phyloP scores from a whole-genome alignment of 352 stramenopile genomes.

The Globisporangium canariense region DNA sequence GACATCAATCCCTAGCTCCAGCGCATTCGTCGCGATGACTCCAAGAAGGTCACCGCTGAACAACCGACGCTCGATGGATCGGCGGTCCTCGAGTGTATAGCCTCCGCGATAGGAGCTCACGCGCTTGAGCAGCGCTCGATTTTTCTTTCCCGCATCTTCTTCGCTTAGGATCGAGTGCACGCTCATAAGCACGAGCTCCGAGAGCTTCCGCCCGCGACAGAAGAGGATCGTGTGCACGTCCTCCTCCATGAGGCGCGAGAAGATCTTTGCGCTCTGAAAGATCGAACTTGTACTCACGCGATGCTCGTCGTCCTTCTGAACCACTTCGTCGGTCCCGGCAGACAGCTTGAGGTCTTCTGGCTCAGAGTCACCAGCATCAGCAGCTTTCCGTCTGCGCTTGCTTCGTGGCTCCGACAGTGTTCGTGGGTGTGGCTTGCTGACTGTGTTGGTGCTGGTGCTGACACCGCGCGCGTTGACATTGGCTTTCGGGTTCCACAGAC shows the following conservation, averaged over 20 bases:
- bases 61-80: conserved; percentile 93
- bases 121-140: conserved; percentile 42
- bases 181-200: conserved; percentile 90
- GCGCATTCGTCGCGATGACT: conserved; percentile 94
- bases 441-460: neutral
- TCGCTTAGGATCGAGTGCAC: conserved; percentile 66
- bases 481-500: conserved; percentile 92
- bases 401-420: neutral
- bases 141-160: conserved; percentile 26
- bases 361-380: neutral
- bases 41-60: conserved; percentile 94
- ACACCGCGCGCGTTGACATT: conserved; percentile 20
- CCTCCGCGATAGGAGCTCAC: conserved; percentile 96
- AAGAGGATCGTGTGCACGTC: conserved; percentile 94
- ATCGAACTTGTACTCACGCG: conserved; percentile 53
- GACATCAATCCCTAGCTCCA: conserved; percentile 97
- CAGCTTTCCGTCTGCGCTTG: conserved; percentile 4
- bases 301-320: neutral
- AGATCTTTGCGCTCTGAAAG: conserved; percentile 90
- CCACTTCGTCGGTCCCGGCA: neutral
- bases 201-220: conserved; percentile 92
- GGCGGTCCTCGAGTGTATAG: conserved; percentile 90
- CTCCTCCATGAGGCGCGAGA: conserved; percentile 88
- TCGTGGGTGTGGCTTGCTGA: neutral
- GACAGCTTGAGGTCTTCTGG: neutral